A percentile compares a stretch with the other conserved stretches of the same genome.
Evolutionary conservation across 129 eudicot species (phyloP).

Genomic region (Sambucus nigra): DNA sequence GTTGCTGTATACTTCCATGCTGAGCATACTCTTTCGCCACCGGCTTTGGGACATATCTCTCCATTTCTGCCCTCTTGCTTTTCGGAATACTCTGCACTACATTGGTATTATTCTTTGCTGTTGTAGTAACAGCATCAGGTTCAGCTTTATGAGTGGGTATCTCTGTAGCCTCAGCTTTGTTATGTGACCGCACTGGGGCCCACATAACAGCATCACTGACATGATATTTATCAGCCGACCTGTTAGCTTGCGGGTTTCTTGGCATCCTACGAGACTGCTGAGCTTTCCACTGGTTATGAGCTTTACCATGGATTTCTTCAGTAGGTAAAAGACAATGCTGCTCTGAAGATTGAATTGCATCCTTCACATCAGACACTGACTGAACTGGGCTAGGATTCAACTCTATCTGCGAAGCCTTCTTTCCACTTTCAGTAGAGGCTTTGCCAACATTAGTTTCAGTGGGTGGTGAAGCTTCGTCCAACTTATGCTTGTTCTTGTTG

Average conservation of each 20-base stretch:
- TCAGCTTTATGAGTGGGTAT: constrained; percentile 20
- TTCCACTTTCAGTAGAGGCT: constrained; percentile 22
- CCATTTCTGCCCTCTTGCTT: constrained; percentile 96
- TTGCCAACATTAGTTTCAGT: constrained; percentile 21
- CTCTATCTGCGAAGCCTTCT: constrained; percentile 23
- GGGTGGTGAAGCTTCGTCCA: constrained; percentile 25
- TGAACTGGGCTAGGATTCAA: constrained; percentile 23
- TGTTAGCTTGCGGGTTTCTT: constrained; percentile 53
- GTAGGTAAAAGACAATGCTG: constrained; percentile 22
- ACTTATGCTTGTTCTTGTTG: constrained; percentile 51
- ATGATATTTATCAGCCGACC: constrained; percentile 45
- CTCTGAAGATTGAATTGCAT: constrained; percentile 25
- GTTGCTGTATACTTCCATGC: constrained; percentile 42
- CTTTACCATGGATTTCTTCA: constrained; percentile 39
- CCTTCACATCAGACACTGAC: constrained; percentile 27
- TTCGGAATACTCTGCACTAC: constrained; percentile 42
- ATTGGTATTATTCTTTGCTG: constrained; percentile 28
- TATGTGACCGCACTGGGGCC: constrained; percentile 87
- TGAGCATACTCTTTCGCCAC: constrained; percentile 85
- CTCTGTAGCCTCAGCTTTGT: constrained; percentile 35
- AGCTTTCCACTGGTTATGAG: constrained; percentile 43
- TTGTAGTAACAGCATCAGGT: constrained; percentile 24
- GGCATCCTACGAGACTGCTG: constrained; percentile 56
- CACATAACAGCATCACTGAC: constrained; percentile 60
- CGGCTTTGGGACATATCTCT: constrained; percentile 81